Evolutionary conservation across 2,329 filamentous ascomycete genomes (phyloP), one percentile per base, ranked within the genome.

Genomic region (Myotisia sp.): DNA sequence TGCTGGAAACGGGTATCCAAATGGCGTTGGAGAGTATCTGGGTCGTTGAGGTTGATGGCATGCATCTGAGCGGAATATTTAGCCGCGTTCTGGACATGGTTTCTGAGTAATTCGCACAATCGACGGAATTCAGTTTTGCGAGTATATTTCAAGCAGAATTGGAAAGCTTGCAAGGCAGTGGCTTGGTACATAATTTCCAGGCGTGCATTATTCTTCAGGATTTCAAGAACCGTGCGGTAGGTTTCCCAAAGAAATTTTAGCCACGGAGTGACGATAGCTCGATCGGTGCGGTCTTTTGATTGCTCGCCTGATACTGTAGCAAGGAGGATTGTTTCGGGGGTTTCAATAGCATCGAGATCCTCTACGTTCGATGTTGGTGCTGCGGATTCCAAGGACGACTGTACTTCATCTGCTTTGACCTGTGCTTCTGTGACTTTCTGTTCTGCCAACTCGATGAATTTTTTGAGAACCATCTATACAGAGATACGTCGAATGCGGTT

Each of bases 1-100:
- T 98, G 90, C 65, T 94, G 85, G 65, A 98, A 98, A 47, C 90
- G 84, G 33, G 90, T 98, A 62, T 98, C 90, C 33, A 98, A 69
- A 58, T 98, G 90, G 47, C 90, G 83, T 65, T 98, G 90, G 35
- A 98, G 72, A 20, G 90, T 98, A 56, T 98, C 90, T 12, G 90
- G 82, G 51, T 98, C 90, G 60, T 84, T 95, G 44, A 98, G 69
- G 66, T 98, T 98, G 68, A 98, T 98, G 49, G 90, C 90, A 58
- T 95, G 87, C 82, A 95, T 94, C 72, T 95, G 90, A 44, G 85
- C 77, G 29, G 87, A 93, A 66, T 95, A 98, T 65, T 98, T 98
- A 68, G 90, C 87, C 34, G 90, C 90, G 57, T 92, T 98, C 67
- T 94, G 87, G 44, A 98, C 79, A 67, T 98, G 90, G 67, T 98